Base-by-base conservation (phyloP, 1,284 basidiomycete species). In the Phylloboletellus chloephorus region DNA sequence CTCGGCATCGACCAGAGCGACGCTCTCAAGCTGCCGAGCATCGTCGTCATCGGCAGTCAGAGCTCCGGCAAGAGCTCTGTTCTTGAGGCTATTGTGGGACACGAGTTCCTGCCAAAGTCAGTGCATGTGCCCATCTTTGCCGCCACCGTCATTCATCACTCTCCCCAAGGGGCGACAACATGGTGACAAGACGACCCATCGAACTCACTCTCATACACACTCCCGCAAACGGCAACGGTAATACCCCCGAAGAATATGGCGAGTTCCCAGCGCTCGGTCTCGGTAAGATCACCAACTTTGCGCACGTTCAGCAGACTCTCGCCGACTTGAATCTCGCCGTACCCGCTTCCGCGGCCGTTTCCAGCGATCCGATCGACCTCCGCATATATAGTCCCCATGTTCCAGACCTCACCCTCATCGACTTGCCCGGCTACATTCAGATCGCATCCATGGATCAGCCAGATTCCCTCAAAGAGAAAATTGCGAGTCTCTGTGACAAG, bases 41-140 rank as follows among this genome's bases (percentile, higher is more conserved):
- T 99, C 47, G 95, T 98, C 25, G 96, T 98, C 37, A 91, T 99
- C 50, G 95, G 95, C 10, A 95, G 91, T 57, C 95, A 99, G 68
- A 96, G 92, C 63, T 94, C 90, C 4, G 95, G 95, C 4, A 99
- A 99, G 73, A 95, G 91, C 56, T 94, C 89, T 19, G 96, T 99
- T 0, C 70, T 99, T 40, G 95, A 99, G 64, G 88, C 96, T 2
- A 91, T 99, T 51, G 96, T 99, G 16, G 96, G 95, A 0, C 92
- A 97, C 51, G 93, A 98, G 63, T 98, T 99, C 65, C 69, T 99
- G 29, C 96, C 95, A 26, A 98, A 98, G 92, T 95, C 52, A 52
- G 80, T 67, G 23, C 31, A 23, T 17, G 50, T 51, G 4, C 20
- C 25, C 36, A 22, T 37, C 23, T n/a, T 15, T 10, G 16, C 16